A percentile compares a stretch with the other conserved stretches of the same genome.
These are phyloP conservation scores for Boletellus ananas DNA, from an alignment of 768 basidiomycete species.

Conservation along the genomic window DNA sequence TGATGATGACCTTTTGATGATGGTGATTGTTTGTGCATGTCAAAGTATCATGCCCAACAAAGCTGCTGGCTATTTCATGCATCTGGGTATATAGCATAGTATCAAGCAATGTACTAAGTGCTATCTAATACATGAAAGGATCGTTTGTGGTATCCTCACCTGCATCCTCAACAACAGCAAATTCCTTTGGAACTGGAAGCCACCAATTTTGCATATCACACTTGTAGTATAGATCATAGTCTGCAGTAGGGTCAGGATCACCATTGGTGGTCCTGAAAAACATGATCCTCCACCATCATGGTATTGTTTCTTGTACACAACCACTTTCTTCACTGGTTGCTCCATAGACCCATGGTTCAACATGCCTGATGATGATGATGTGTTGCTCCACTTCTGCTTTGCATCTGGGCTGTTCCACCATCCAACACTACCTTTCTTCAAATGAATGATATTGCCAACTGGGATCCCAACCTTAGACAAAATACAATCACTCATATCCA, in stretches of 20 bases:
- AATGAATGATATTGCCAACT: neutral
- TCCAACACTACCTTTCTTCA: neutral
- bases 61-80: too few species aligned
- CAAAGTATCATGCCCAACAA: slow-evolving; percentile 3
- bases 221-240: too few species aligned
- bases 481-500: neutral
- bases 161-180: too few species aligned
- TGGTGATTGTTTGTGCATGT: neutral
- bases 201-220: too few species aligned
- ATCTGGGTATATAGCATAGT: too few species aligned
- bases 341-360: too few species aligned
- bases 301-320: slow-evolving; percentile 1
- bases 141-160: too few species aligned
- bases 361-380: neutral
- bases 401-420: slow-evolving; percentile 3
- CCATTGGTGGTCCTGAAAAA: slow-evolving; percentile 2
- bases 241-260: too few species aligned
- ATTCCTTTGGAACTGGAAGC: too few species aligned
- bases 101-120: too few species aligned
- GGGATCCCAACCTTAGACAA: neutral
- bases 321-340: neutral
- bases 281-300: neutral
- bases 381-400: neutral
- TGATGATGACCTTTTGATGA: neutral
- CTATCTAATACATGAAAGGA: too few species aligned